Percentiles rank a stretch among this genome's conserved stretches.
These are phyloP conservation scores for Fraxinus quadrangulata DNA, from an alignment of 257 asterid species.

Conservation along the genomic window DNA sequence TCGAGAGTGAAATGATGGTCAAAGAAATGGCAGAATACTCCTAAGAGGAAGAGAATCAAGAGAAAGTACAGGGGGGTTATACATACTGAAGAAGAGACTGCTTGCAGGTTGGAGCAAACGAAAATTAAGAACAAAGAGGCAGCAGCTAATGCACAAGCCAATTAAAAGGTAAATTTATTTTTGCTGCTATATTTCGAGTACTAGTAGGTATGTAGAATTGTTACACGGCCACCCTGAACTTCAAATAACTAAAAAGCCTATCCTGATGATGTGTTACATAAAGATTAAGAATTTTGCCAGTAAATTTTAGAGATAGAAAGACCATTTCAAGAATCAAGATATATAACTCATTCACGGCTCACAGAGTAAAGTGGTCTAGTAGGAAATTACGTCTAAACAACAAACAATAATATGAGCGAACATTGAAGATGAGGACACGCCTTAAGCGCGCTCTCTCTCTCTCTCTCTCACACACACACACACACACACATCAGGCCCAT, in stretches of 20 bases:
- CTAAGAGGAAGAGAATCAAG: constrained; percentile 28
- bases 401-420: neutral
- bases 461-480: no score
- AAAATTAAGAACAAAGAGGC: constrained; percentile 38
- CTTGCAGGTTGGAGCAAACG: constrained; percentile 19
- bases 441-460: constrained; percentile 11
- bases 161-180: constrained; percentile 27
- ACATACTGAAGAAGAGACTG: constrained; percentile 43
- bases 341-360: neutral
- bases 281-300: neutral
- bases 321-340: constrained; percentile 7
- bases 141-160: constrained; percentile 28
- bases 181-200: neutral
- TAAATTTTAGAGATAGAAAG: neutral
- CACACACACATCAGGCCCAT: constrained; percentile 20
- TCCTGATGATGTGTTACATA: constrained; percentile 3
- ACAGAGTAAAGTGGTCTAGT: neutral
- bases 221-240: neutral
- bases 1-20: constrained; percentile 31
- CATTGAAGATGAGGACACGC: constrained; percentile 9
- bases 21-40: constrained; percentile 27
- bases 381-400: neutral
- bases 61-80: constrained; percentile 36
- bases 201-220: constrained; percentile 6
- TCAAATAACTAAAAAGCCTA: neutral